Percentiles rank a stretch among this genome's conserved stretches.
Conservation (phyloP, 2,329 filamentous ascomycete species). For the Alternaria tenuissima region DNA sequence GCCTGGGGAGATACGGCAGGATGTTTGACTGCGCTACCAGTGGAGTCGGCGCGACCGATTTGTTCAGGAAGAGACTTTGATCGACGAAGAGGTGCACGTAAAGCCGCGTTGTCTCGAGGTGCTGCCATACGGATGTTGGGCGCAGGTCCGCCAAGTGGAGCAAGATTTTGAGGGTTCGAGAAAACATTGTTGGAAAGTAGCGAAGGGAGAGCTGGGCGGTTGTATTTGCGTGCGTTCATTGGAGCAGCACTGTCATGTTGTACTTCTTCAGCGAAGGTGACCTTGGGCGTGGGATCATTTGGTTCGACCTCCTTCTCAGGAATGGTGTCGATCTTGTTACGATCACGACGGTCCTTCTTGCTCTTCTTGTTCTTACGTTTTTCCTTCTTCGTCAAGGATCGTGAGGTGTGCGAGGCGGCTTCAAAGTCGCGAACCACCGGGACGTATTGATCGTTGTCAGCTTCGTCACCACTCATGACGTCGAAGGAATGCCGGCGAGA, state of each 20-base stretch:
- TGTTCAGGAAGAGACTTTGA: constrained; percentile 49
- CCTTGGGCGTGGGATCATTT: constrained; percentile 31
- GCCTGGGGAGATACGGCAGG: constrained; percentile 32
- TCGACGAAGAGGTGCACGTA: constrained; percentile 37
- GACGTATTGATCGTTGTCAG: constrained; percentile 57
- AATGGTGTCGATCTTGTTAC: constrained; percentile 37
- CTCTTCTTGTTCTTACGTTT: constrained; percentile 57
- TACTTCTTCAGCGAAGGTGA: constrained; percentile 53
- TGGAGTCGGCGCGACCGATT: constrained; percentile 39
- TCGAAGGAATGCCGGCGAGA: constrained; percentile 51
- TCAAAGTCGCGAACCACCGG: constrained; percentile 61
- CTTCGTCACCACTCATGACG: constrained; percentile 63
- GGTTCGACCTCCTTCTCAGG: constrained; percentile 34
- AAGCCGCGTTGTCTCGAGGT: constrained; percentile 22
- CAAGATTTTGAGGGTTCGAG: constrained; percentile 50
- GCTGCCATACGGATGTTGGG: constrained; percentile 46
- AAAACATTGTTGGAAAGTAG: constrained; percentile 78
- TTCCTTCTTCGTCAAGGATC: constrained; percentile 49
- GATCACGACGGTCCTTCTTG: constrained; percentile 54
- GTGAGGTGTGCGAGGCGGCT: constrained; percentile 44
- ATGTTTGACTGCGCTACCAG: constrained; percentile 24
- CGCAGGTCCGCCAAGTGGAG: constrained; percentile 39
- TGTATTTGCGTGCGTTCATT: constrained; percentile 58
- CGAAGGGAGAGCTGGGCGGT: constrained; percentile 69
- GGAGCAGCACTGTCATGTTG: constrained; percentile 46